Percentiles rank a stretch among this genome's conserved stretches.
phyloP scores from a whole-genome alignment of 2,329 filamentous ascomycete species.

The Pseudogymnoascus verrucosus region DNA sequence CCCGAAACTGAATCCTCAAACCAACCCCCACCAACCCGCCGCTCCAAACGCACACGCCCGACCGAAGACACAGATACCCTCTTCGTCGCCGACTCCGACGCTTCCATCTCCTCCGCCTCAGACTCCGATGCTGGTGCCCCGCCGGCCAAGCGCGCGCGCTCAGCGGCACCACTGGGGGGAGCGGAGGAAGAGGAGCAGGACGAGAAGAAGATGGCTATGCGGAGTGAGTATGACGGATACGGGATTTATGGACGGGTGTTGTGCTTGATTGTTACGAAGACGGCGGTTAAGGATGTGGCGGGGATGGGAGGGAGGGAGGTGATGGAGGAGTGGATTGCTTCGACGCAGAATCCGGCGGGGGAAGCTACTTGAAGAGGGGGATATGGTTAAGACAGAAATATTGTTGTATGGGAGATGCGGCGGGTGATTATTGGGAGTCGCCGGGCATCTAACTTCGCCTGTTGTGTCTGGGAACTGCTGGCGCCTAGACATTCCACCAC shows the following conservation, averaged over 20 bases:
- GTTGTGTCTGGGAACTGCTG: not conserved
- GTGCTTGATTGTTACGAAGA: conserved; percentile 69
- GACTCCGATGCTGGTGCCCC: conserved; percentile 28
- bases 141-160: conserved; percentile 38
- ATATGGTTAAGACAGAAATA: not conserved
- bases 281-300: conserved; percentile 20
- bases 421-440: not conserved
- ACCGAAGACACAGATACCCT: conserved; percentile 20
- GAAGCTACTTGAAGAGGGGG: conserved; percentile 14
- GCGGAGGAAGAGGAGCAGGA: conserved; percentile 45
- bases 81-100: conserved; percentile 11
- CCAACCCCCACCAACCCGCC: conserved; percentile 17
- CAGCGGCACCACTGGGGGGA: conserved; percentile 26
- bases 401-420: not conserved
- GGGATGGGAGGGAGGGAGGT: conserved; percentile 51
- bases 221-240: conserved; percentile 89
- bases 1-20: conserved; percentile 16
- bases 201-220: conserved; percentile 85
- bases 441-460: not conserved
- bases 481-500: not conserved
- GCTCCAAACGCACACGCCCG: conserved; percentile 21
- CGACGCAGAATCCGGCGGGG: conserved; percentile 54
- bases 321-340: conserved; percentile 80
- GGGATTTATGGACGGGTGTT: conserved; percentile 90
- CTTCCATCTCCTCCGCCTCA: not conserved